phyloP scores from a whole-genome alignment of 169 alveolate species.

The Cystoisospora suis region DNA sequence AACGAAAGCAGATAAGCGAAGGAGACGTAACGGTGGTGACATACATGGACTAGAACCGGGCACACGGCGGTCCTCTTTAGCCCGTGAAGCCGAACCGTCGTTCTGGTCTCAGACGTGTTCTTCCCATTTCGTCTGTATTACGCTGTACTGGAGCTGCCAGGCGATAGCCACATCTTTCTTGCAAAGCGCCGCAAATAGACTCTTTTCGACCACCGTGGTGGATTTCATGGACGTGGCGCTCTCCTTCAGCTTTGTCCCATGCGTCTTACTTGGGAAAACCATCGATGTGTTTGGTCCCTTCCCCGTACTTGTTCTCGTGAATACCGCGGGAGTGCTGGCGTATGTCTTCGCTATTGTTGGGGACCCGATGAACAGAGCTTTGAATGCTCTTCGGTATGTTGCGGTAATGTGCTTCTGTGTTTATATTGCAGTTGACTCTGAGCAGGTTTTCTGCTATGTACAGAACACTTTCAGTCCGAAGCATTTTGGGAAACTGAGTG shows the following conservation, averaged over 20 bases:
- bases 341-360: constrained; percentile 15
- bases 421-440: constrained; percentile 47
- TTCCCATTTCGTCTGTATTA: constrained; percentile 34
- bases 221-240: constrained; percentile 15
- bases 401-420: constrained; percentile 35
- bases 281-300: constrained; percentile 41
- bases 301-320: constrained; percentile 16
- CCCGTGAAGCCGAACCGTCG: constrained; percentile 25
- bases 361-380: background rate
- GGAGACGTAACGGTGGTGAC: too few species aligned
- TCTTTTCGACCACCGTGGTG: background rate
- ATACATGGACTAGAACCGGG: too few species aligned
- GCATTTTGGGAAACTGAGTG: constrained; percentile 55
- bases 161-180: constrained; percentile 39
- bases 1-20: too few species aligned
- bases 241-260: constrained; percentile 50
- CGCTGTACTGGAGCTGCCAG: constrained; percentile 1
- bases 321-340: constrained; percentile 48
- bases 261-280: constrained; percentile 46
- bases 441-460: constrained; percentile 56
- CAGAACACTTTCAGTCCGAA: background rate
- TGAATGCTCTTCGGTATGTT: background rate
- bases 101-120: constrained; percentile 27
- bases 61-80: too few species aligned
- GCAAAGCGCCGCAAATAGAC: constrained; percentile 36